phyloP scores from a whole-genome alignment of 257 asterid species.

The Scutellaria baicalensis region DNA sequence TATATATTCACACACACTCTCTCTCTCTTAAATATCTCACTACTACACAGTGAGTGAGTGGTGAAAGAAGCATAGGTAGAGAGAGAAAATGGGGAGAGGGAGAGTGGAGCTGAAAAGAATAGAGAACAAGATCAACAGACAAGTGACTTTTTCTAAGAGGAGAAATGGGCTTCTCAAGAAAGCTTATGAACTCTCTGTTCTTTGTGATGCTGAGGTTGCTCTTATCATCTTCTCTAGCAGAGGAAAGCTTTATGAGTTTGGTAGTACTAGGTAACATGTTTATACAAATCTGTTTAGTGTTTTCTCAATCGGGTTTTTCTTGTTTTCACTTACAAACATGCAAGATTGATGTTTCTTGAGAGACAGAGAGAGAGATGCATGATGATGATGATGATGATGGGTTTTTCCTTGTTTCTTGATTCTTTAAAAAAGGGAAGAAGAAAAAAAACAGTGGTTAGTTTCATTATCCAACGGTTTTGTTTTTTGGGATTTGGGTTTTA shows the following conservation, averaged over 20 bases:
- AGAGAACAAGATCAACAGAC: constrained; percentile 91
- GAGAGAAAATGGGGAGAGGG: constrained; percentile 76
- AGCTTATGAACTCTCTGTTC: constrained; percentile 86
- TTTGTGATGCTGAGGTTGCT: constrained; percentile 91
- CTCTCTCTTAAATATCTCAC: background rate
- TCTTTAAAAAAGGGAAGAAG: background rate
- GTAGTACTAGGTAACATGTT: constrained; percentile 50
- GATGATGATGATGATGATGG: background rate
- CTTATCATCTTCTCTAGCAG: constrained; percentile 92
- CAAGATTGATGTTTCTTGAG: background rate
- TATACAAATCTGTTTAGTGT: background rate
- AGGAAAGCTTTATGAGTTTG: constrained; percentile 88
- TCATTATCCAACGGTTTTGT: constrained; percentile 15
- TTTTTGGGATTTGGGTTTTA: constrained; percentile 5
- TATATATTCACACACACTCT: background rate
- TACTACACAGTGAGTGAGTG: background rate
- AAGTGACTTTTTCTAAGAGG: constrained; percentile 81
- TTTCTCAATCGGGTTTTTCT: background rate
- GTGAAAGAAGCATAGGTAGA: background rate
- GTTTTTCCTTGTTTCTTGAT: background rate
- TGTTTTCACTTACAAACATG: background rate
- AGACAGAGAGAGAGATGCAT: background rate
- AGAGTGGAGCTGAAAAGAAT: constrained; percentile 89
- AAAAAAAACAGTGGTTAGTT: no score
- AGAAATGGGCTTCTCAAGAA: constrained; percentile 89